These are phyloP conservation scores for Pichiaceae sp. DNA, from an alignment of 1,139 yeast genomes.

Conservation along the genomic window DNA sequence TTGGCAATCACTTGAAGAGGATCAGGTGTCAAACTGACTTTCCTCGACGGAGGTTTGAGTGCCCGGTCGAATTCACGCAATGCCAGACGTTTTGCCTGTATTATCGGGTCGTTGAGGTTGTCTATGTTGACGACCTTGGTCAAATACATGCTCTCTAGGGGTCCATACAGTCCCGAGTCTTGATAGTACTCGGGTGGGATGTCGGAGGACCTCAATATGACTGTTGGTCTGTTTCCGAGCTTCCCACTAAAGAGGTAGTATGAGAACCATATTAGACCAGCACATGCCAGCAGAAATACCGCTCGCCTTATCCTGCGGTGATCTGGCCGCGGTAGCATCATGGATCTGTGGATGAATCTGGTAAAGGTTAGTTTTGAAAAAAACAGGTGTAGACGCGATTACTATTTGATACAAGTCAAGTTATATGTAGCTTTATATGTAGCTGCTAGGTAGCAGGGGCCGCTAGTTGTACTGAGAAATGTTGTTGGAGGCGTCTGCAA, in stretches of 20 bases:
- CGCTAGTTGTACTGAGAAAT: constrained; percentile 30
- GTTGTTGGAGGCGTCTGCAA: constrained; percentile 74
- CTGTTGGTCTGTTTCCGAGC: too few relatives aligned
- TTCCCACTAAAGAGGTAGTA: too few relatives aligned
- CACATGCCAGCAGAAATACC: too few relatives aligned
- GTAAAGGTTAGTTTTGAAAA: too few relatives aligned
- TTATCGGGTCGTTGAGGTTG: not conserved
- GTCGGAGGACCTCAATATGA: not conserved
- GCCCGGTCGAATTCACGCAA: not conserved
- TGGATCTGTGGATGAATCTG: too few relatives aligned
- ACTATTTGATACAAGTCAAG: too few relatives aligned
- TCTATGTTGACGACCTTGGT: not conserved
- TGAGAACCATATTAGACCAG: too few relatives aligned
- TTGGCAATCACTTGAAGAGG: not conserved
- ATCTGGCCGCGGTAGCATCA: too few relatives aligned
- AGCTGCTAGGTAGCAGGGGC: too few relatives aligned
- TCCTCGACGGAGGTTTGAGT: not conserved
- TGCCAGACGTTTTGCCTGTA: not conserved
- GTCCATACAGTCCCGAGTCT: not conserved
- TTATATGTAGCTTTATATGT: too few relatives aligned
- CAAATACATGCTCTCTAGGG: not conserved
- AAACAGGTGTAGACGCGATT: too few relatives aligned
- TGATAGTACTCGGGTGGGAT: not conserved
- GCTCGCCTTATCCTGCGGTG: too few relatives aligned
- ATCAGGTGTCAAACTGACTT: not conserved